These are phyloP conservation scores for Tetracladium setigerum DNA, from an alignment of 495 filamentous ascomycete species.

Conservation along the genomic window DNA sequence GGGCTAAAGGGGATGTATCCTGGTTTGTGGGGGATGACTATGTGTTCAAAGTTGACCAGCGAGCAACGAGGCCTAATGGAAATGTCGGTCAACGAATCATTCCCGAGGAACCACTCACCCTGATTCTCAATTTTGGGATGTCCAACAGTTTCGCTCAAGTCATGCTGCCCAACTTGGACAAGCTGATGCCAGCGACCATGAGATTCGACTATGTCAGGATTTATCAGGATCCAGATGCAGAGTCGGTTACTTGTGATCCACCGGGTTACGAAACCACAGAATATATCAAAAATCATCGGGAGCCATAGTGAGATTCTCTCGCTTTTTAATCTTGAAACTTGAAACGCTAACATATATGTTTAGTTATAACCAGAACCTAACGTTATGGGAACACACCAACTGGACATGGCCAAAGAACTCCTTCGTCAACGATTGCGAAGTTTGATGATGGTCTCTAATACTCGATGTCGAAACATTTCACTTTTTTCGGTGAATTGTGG, in stretches of 20 bases:
- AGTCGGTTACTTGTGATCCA: constrained; percentile 66
- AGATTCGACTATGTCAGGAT: constrained; percentile 69
- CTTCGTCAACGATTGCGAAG: constrained; percentile 36
- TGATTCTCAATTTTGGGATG: constrained; percentile 71
- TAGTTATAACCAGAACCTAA: constrained; percentile 51
- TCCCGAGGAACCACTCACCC: constrained; percentile 61
- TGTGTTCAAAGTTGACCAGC: constrained; percentile 59
- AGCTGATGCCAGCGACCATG: constrained; percentile 61
- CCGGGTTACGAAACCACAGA: constrained; percentile 57
- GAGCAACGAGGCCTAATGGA: constrained; percentile 61
- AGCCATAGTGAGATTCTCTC: constrained; percentile 38
- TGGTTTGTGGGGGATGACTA: constrained; percentile 63
- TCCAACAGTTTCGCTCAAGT: constrained; percentile 57
- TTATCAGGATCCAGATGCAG: constrained; percentile 54
- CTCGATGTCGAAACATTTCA: too few species aligned
- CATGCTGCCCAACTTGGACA: constrained; percentile 42
- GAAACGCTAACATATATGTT: background rate
- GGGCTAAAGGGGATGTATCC: constrained; percentile 48
- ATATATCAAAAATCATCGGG: constrained; percentile 60
- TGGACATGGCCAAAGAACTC: constrained; percentile 42
- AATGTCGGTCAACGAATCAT: constrained; percentile 65
- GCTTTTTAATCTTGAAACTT: background rate
- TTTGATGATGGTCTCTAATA: constrained; percentile 3
- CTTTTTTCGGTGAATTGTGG: constrained; percentile 8
- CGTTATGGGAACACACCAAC: constrained; percentile 42